Base-by-base conservation (phyloP, 345 rosid species). In the Pistacia atlantica region DNA sequence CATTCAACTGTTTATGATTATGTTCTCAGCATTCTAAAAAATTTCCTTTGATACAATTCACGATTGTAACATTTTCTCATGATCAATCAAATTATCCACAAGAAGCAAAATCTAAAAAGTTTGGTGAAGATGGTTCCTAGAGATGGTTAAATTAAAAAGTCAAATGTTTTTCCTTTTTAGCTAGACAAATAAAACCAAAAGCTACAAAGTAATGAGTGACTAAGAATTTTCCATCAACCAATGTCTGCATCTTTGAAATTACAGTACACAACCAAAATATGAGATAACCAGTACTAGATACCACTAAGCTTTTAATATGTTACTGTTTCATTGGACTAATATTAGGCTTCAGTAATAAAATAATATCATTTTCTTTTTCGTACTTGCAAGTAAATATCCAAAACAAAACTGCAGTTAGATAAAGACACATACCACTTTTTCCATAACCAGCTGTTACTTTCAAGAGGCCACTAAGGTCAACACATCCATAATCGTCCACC, bases 381-480 rank as follows among this genome's bases (percentile, higher is more conserved):
- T 51, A n/a, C 61, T 48, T 3, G 9, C 33, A 73, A 62, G 12
- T 33, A 33, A 0, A 20, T 4, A 37, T 10, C 31, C 46, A 28
- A 67, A 14, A 28, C 2, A 13, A 54, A 18, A 57, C 63, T 58
- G 5, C 58, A 8, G 9, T 35, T 11, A 42, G n/a, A 69, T n/a
- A 16, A 68, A 56, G 49, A 38, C 22, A 35, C 69, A 38, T 84
- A 92, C 97, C 92, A 16, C 64, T 72, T 80, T 84, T 78, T 57
- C 91, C 92, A 84, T 82, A 88, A 66, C 90, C 84, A 61, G 86
- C 84, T 13, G 85, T 86, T 49, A 93, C 95, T 84, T 85, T 84
- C 84, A 93, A 79, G 48, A 85, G 67, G 46, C 91, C 90, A 69
- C 90, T 68, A 11, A 90, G 91, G 75, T 89, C 89, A 62, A 93